Evolutionary conservation across 805 yeast genomes (phyloP).

Genomic region (Ogataea methylovora): DNA sequence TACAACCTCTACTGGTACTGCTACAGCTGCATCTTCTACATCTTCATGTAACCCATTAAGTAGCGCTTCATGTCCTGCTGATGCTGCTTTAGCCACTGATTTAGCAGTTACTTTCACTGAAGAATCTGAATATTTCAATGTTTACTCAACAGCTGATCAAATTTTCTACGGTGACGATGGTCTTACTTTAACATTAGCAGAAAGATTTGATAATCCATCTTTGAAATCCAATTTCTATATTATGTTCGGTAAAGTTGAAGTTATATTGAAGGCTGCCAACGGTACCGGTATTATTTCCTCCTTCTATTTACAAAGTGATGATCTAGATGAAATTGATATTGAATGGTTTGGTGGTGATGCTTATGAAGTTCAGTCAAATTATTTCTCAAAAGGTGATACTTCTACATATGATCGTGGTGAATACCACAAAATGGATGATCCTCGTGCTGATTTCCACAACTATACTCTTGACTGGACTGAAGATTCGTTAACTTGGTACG

Average conservation of each 20-base stretch:
- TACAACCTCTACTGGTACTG: slow-evolving; percentile 1
- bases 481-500: slow-evolving; percentile 56
- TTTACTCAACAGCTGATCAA: slow-evolving; percentile 34
- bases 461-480: slow-evolving; percentile 83
- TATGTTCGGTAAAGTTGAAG: slow-evolving; percentile 85
- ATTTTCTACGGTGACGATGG: slow-evolving; percentile 50
- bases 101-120: slow-evolving; percentile 44
- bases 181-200: slow-evolving; percentile 47
- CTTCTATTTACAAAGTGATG: slow-evolving; percentile 75
- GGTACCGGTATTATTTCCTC: slow-evolving; percentile 80
- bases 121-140: slow-evolving; percentile 35
- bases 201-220: slow-evolving; percentile 72
- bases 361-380: slow-evolving; percentile 70
- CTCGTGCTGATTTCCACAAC: slow-evolving; percentile 57
- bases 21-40: slow-evolving; percentile 6
- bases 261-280: slow-evolving; percentile 58
- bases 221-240: slow-evolving; percentile 72
- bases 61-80: slow-evolving; percentile 25
- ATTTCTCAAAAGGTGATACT: slow-evolving; percentile 74
- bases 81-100: slow-evolving; percentile 57
- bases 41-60: slow-evolving; percentile 25
- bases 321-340: slow-evolving; percentile 80
- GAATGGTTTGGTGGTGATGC: slow-evolving; percentile 84
- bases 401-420: slow-evolving; percentile 75
- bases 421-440: slow-evolving; percentile 52